Base-by-base conservation (phyloP, 2,329 filamentous ascomycete genomes). In the Ceratocystiopsis sp. region DNA sequence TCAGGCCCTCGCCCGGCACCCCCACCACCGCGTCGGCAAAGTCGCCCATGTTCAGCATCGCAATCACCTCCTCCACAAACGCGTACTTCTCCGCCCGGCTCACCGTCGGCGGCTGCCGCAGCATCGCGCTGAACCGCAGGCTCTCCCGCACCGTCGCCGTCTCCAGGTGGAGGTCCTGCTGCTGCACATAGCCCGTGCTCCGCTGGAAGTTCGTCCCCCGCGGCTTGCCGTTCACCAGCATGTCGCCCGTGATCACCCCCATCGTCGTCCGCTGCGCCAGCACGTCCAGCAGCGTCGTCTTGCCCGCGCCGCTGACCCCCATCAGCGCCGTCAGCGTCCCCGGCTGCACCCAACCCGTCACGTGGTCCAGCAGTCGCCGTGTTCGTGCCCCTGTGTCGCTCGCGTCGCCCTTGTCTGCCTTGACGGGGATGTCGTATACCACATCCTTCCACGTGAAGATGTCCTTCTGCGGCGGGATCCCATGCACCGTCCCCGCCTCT, bases 291-390 rank as follows among this genome's bases (percentile, higher is more conserved):
- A 93, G 68, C 0, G 84, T 93, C 0, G 85, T 91, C 59, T 93
- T 93, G 41, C 85, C 85, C 45, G 74, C 70, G 5, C 72, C 72
- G 32, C 65, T 70, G 10, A 84, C 84, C 19, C 85, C 85, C 82
- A 93, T 89, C 38, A 93, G 61, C 35, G 84, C 85, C 47, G 86
- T 94, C 42, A 93, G 60, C 17, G 84, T 93, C 48, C 87, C 87
- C 4, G 87, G 86, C 60, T 93, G 89, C 45, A 94, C 85, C 83
- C 84, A 94, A 21, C 87, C 87, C 54, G 93, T 82, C 14, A 94
- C 83, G 49, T 89, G 67, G 53, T 94, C 79, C 46, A 95, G 65
- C 54, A 95, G 81, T 37, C 80, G 75, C n/a, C 85, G 73, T 8
- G 21, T 21, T 4, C 21, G 21, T 8, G 21, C 21, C 4, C 21